Conservation (phyloP, 108 stramenopile genomes). For the Epithemia pelagica region DNA sequence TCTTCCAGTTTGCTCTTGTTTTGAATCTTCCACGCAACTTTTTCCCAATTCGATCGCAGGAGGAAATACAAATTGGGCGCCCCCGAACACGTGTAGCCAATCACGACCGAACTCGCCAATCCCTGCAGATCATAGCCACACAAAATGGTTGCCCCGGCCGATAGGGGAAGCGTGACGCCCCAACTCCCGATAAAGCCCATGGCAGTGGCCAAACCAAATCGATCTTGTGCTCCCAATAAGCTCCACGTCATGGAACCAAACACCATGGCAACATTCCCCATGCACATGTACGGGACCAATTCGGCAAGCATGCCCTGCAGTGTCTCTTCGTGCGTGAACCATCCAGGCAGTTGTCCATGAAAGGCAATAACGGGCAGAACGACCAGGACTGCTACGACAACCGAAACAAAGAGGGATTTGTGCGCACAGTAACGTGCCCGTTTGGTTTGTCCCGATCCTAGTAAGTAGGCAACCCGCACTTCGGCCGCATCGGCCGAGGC, state of each 20-base stretch:
- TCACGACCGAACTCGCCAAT: constrained; percentile 31
- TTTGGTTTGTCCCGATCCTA: constrained; percentile 43
- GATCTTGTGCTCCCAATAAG: constrained; percentile 33
- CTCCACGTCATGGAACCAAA: constrained; percentile 31
- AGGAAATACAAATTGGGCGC: constrained; percentile 10
- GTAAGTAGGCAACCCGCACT: constrained; percentile 47
- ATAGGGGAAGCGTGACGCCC: constrained; percentile 28
- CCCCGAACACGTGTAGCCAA: constrained; percentile 24
- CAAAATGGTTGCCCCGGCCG: constrained; percentile 20
- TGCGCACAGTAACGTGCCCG: constrained; percentile 38
- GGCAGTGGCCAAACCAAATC: constrained; percentile 32
- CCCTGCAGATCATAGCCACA: constrained; percentile 27
- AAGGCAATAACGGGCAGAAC: constrained; percentile 26
- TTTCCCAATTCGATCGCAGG: constrained; percentile 19
- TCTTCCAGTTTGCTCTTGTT: neutral
- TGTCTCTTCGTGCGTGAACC: constrained; percentile 46
- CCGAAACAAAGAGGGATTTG: constrained; percentile 44
- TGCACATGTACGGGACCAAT: constrained; percentile 45
- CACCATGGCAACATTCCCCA: constrained; percentile 36
- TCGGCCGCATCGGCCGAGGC: constrained; percentile 45
- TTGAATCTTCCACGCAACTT: constrained; percentile 5
- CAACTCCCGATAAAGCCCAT: constrained; percentile 28
- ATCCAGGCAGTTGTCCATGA: constrained; percentile 29
- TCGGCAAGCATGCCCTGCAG: constrained; percentile 49
- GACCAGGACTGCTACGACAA: constrained; percentile 13